Percentiles rank a stretch among this genome's conserved stretches.
Conservation (phyloP, 2,329 filamentous ascomycete species). For the Talaromyces amestolkiae region DNA sequence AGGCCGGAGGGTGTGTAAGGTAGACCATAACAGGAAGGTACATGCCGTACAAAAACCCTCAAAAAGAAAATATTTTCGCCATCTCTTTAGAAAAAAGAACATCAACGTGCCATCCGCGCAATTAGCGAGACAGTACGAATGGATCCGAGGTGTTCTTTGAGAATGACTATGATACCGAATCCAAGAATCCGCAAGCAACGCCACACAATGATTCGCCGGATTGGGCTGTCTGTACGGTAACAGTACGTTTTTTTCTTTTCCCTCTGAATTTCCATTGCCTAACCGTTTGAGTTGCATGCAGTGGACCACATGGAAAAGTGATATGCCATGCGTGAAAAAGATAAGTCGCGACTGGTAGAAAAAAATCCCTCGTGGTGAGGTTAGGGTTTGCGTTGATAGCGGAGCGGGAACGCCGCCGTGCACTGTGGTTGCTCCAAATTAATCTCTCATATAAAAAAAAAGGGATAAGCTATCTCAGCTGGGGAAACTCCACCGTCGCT, state of each 20-base stretch:
- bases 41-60: background rate
- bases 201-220: conserved; percentile 11
- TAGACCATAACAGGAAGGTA: conserved; percentile 11
- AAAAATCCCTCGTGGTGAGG: conserved; percentile 17
- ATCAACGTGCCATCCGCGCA: background rate
- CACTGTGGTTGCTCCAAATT: conserved; percentile 18
- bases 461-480: background rate
- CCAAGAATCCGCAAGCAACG: background rate
- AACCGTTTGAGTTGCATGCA: background rate
- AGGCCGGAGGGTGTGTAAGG: background rate
- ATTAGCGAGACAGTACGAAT: background rate
- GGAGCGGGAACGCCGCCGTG: background rate
- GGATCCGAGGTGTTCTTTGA: background rate
- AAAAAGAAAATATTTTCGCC: conserved; percentile 5
- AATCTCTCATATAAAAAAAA: conserved; percentile 19
- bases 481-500: background rate
- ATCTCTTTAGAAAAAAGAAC: background rate
- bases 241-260: background rate
- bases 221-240: background rate
- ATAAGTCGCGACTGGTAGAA: background rate
- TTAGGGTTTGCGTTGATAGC: background rate
- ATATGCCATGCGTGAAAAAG: background rate
- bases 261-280: background rate
- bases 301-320: conserved; percentile 7
- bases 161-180: background rate